phyloP scores from a whole-genome alignment of 2,329 filamentous ascomycete species.

The Leptographium galeiforme region DNA sequence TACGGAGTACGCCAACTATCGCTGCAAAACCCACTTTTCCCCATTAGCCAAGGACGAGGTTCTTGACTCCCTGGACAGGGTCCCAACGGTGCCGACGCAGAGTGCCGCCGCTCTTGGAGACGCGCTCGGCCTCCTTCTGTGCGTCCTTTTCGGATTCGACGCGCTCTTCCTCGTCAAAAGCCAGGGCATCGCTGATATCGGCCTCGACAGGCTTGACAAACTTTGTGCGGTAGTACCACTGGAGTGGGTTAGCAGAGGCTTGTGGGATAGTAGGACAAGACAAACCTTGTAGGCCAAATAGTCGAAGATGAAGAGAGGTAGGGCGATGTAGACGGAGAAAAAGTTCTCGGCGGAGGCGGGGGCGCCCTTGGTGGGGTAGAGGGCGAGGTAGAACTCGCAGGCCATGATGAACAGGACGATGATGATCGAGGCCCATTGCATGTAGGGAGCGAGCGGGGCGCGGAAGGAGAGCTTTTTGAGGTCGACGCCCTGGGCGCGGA shows the following conservation, averaged over 20 bases:
- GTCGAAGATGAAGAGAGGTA: constrained; percentile 35
- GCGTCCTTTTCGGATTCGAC: neutral
- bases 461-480: constrained; percentile 41
- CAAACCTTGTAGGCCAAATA: constrained; percentile 49
- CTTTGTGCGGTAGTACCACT: constrained; percentile 24
- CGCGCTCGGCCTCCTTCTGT: neutral
- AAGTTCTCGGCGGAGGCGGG: constrained; percentile 50
- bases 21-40: too few species aligned
- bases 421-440: constrained; percentile 17
- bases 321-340: constrained; percentile 38
- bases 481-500: constrained; percentile 40
- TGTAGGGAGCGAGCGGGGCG: constrained; percentile 21
- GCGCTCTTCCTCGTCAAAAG: constrained; percentile 4
- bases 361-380: constrained; percentile 35
- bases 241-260: neutral
- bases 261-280: neutral
- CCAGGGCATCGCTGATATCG: constrained; percentile 22
- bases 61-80: neutral
- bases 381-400: constrained; percentile 34
- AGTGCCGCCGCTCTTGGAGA: neutral
- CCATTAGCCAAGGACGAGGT: neutral
- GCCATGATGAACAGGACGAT: constrained; percentile 39
- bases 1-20: too few species aligned
- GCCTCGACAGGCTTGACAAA: constrained; percentile 35
- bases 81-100: neutral